These are phyloP conservation scores for Gryganskiella cystojenkinii DNA, from an alignment of 192 early-diverging fungal species.

Conservation along the genomic window DNA sequence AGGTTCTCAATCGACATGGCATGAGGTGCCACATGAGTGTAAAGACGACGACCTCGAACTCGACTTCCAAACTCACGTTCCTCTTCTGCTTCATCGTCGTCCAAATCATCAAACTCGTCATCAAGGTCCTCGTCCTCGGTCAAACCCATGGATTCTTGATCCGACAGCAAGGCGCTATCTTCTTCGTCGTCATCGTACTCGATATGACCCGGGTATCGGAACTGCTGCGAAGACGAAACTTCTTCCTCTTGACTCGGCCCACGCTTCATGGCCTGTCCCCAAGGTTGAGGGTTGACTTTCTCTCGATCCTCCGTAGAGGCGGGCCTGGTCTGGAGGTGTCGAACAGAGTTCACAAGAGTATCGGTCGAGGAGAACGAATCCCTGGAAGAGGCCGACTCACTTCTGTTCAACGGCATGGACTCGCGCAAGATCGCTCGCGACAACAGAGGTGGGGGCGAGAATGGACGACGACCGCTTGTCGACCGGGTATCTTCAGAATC, in stretches of 20 bases:
- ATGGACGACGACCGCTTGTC: no score
- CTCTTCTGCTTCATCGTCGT: constrained; percentile 16
- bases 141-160: constrained; percentile 35
- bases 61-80: not conserved
- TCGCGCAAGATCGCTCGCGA: no score
- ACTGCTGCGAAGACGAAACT: not conserved
- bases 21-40: constrained; percentile 2
- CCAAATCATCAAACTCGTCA: constrained; percentile 2
- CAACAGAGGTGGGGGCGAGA: no score
- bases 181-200: constrained; percentile 21
- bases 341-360: not conserved
- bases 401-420: not conserved
- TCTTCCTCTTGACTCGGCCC: constrained; percentile 14
- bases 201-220: constrained; percentile 6
- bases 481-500: not conserved
- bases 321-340: constrained; percentile 9
- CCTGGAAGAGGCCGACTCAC: not conserved
- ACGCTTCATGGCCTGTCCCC: constrained; percentile 21
- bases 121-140: constrained; percentile 29
- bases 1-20: constrained; percentile 51
- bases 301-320: not conserved
- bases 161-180: constrained; percentile 5
- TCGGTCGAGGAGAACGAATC: not conserved
- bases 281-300: not conserved
- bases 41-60: not conserved